Evolutionary conservation across 768 basidiomycete species (phyloP).

Genomic region (Pleurotus citrinopileatus): DNA sequence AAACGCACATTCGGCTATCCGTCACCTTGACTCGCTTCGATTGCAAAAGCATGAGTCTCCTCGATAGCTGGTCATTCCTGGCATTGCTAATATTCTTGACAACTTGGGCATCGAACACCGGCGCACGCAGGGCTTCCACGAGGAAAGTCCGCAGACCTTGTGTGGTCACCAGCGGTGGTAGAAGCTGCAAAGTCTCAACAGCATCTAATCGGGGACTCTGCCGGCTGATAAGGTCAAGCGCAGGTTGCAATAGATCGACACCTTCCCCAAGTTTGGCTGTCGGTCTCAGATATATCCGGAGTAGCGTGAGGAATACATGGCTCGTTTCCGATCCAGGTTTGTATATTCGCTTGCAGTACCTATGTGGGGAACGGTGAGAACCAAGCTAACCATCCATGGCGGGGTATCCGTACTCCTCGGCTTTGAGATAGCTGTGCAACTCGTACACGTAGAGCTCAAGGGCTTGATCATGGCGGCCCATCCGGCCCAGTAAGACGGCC

Average conservation of each 20-base stretch:
- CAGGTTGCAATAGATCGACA: slow-evolving; percentile 68
- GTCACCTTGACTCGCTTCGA: slow-evolving; percentile 83
- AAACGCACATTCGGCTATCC: slow-evolving; percentile 86
- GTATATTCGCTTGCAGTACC: slow-evolving; percentile 89
- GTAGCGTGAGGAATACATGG: slow-evolving; percentile 77
- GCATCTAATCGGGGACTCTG: slow-evolving; percentile 84
- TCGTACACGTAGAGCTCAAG: slow-evolving; percentile 94
- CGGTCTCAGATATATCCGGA: slow-evolving; percentile 86
- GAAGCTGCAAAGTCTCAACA: slow-evolving; percentile 75
- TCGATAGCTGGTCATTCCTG: slow-evolving; percentile 74
- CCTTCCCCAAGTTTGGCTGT: slow-evolving; percentile 36
- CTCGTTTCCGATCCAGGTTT: slow-evolving; percentile 50
- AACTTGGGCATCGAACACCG: slow-evolving; percentile 67
- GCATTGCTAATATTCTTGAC: slow-evolving; percentile 69
- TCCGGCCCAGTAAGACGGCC: slow-evolving; percentile 84
- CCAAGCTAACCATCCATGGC: background rate
- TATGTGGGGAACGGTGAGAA: slow-evolving; percentile 26
- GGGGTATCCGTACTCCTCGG: slow-evolving; percentile 69
- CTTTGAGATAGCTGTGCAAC: slow-evolving; percentile 78
- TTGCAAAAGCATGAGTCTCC: slow-evolving; percentile 73
- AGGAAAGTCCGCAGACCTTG: slow-evolving; percentile 79
- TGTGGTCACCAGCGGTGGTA: slow-evolving; percentile 89
- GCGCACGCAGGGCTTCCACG: slow-evolving; percentile 61
- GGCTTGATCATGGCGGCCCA: slow-evolving; percentile 90
- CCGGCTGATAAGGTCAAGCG: slow-evolving; percentile 82